Evolutionary conservation across 2,329 filamentous ascomycete genomes (phyloP).

Genomic region (Chrysoporthe austroafricana): DNA sequence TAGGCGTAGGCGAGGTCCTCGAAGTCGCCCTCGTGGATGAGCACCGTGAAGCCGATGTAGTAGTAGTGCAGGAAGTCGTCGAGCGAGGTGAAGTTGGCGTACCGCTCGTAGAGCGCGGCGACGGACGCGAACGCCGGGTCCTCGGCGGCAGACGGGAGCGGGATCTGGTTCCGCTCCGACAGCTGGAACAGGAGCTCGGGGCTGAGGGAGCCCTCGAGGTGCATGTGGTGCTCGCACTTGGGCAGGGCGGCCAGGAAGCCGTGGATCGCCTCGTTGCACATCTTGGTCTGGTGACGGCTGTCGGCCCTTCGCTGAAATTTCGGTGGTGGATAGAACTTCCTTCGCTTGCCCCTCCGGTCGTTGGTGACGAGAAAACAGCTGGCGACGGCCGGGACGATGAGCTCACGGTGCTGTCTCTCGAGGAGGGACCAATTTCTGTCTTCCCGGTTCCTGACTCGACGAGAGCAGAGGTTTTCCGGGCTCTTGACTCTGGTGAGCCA

Average conservation of each 20-base stretch:
- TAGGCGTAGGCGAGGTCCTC: conserved; percentile 74
- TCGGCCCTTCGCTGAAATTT: too few species aligned
- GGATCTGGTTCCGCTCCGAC: conserved; percentile 66
- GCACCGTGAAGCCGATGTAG: conserved; percentile 74
- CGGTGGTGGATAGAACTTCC: not conserved
- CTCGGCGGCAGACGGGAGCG: conserved; percentile 54
- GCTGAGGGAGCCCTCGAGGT: conserved; percentile 76
- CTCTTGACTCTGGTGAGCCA: too few species aligned
- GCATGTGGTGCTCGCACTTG: conserved; percentile 83
- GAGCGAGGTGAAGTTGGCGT: conserved; percentile 69
- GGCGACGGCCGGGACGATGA: too few species aligned
- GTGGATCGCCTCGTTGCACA: conserved; percentile 62
- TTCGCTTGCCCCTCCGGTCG: too few species aligned
- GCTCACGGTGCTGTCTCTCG: too few species aligned
- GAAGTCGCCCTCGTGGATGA: conserved; percentile 69
- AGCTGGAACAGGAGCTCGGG: conserved; percentile 72
- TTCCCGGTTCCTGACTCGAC: too few species aligned
- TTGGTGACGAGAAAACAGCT: too few species aligned
- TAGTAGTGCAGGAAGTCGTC: conserved; percentile 82
- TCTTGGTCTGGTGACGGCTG: conserved; percentile 36
- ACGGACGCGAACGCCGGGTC: conserved; percentile 67
- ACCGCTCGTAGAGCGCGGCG: conserved; percentile 63
- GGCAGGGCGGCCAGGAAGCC: conserved; percentile 67
- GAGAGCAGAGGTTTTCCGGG: too few species aligned
- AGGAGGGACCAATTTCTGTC: too few species aligned